Evolutionary conservation across 495 filamentous ascomycete genomes (phyloP).

Genomic region (Jackrogersella multiformis): DNA sequence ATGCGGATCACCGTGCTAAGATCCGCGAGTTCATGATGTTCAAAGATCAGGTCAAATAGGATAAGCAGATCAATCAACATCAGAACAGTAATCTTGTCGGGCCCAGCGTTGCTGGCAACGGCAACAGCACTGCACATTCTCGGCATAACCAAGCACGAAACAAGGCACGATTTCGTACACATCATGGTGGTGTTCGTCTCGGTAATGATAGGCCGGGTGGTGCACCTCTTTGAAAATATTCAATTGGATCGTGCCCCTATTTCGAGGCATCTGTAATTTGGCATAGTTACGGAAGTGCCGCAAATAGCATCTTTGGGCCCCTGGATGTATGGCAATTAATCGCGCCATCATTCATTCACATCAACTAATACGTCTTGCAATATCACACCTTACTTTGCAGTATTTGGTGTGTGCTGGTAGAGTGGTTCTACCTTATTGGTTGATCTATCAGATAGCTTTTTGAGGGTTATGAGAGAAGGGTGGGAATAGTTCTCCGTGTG

Average conservation of each 20-base stretch:
- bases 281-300: slow-evolving; percentile 4
- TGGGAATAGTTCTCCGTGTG: neutral
- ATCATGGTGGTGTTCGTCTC: neutral
- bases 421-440: neutral
- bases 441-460: slow-evolving; percentile 11
- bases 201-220: neutral
- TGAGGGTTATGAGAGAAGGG: neutral
- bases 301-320: slow-evolving; percentile 1
- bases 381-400: neutral
- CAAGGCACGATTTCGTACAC: neutral
- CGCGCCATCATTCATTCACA: neutral
- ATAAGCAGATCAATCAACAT: slow-evolving; percentile 3
- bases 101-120: neutral
- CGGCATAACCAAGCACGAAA: neutral
- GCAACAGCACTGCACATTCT: neutral
- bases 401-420: neutral
- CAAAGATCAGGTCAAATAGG: slow-evolving; percentile 53
- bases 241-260: slow-evolving; percentile 5
- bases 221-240: slow-evolving; percentile 7
- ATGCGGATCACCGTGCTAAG: slow-evolving; percentile 69
- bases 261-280: neutral
- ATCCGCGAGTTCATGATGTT: slow-evolving; percentile 68
- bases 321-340: slow-evolving; percentile 3
- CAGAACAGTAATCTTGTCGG: slow-evolving; percentile 3
- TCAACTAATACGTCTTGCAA: neutral